Evolutionary conservation across 2,329 filamentous ascomycete genomes (phyloP), one percentile per base, ranked within the genome.

Genomic region (Trichoderma arundinaceum): DNA sequence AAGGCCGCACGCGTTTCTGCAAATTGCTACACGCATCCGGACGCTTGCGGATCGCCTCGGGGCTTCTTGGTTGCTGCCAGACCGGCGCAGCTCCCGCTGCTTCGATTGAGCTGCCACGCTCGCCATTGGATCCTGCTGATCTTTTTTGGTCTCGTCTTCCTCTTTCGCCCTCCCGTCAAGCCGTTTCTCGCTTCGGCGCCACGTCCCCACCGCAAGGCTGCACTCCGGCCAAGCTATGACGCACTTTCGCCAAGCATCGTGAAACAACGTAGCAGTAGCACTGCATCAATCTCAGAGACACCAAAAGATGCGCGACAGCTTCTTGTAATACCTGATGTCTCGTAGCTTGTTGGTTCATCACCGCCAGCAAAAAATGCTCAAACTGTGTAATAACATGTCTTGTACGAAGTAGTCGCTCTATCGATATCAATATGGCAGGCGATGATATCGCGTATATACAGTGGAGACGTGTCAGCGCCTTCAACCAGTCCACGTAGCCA

Each of bases 201-300:
- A 54, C 60, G 49, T 22, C 60, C 15, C 60, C 60, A 63, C 60
- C 39, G 7, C 56, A 46, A 59, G 56, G 46, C 58, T 52, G 33
- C 46, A 13, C 35, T 35, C 48, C n/a, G 43, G 32, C 12, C 39
- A 35, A 61, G 57, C 64, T 66, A 66, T 66, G 64, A 66, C 64
- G 64, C 57, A 66, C 41, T 64, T 64, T 46, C 15, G 57, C 43
- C 43, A 61, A 61, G 49, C 52, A 57, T 64, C 53, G 61, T 63
- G 57, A 60, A 60, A 60, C 57, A 60, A 15, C 12, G 48, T 44
- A 35, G n/a, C 12, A 44, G 17, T 32, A 12, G 4, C 38, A n/a
- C 13, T 33, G n/a, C 48, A 52, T 17, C 38, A n/a, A 12, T 33
- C 22, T 39, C 15, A 22, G 43, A n/a, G 33, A 1, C n/a, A 39